These are phyloP conservation scores for Pichia sp. DNA, from an alignment of 1,139 yeast genomes.

Conservation along the genomic window DNA sequence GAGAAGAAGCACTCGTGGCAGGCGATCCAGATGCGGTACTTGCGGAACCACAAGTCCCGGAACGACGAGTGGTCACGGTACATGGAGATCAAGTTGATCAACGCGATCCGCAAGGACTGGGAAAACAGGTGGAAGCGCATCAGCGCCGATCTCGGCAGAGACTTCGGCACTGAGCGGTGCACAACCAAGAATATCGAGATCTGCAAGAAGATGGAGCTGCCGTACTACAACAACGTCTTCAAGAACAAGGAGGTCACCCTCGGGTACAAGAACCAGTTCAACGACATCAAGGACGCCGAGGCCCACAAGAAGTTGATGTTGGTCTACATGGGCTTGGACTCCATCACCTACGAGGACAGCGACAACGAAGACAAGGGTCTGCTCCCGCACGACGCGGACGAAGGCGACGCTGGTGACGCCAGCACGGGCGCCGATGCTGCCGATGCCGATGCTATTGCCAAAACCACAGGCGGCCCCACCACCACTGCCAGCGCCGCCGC, in stretches of 20 bases:
- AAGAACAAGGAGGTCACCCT: conserved; percentile 26
- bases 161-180: conserved; percentile 29
- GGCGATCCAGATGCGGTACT: conserved; percentile 42
- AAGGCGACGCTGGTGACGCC: background rate
- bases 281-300: conserved; percentile 31
- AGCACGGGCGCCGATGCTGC: background rate
- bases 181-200: conserved; percentile 29
- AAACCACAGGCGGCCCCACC: background rate
- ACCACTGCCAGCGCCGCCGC: too few species aligned
- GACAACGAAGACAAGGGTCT: background rate
- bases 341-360: conserved; percentile 30
- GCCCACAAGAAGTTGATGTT: conserved; percentile 32
- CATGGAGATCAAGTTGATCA: conserved; percentile 32
- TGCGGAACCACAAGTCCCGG: conserved; percentile 36
- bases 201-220: conserved; percentile 29
- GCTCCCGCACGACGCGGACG: background rate
- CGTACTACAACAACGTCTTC: conserved; percentile 24
- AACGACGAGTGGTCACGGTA: conserved; percentile 33
- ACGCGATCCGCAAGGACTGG: conserved; percentile 37
- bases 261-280: conserved; percentile 24
- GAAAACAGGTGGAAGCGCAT: conserved; percentile 38
- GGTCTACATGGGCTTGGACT: conserved; percentile 33
- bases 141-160: conserved; percentile 27
- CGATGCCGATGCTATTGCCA: background rate
- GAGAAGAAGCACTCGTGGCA: conserved; percentile 38